Evolutionary conservation across 768 basidiomycete genomes (phyloP), one percentile per base, ranked within the genome.

Genomic region (Hygrophoropsis aurantiaca): DNA sequence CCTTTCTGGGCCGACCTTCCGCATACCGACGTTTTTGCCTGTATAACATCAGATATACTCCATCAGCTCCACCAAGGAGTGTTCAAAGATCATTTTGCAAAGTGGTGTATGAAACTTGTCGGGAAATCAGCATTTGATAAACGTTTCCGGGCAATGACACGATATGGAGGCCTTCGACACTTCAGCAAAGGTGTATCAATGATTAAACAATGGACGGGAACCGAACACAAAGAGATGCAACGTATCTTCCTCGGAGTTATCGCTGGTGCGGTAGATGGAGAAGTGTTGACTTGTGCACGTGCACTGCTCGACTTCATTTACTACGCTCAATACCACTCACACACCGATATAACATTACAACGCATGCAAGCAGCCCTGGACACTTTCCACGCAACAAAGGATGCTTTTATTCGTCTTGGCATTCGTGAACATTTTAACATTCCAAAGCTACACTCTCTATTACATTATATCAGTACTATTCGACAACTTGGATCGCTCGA

Each of bases 21-120:
- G 0, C 66, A 61, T 48, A 45, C 55, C 40, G 51, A 77, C 52
- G 76, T 78, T 32, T 73, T 69, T 50, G 0, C 18, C 0, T 62
- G 44, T n/a, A 46, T 78, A 19, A 71, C 69, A 1, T 65, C 68
- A 23, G 59, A 74, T 59, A 30, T 75, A 16, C 68, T 77, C 13
- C 75, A 79, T 48, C 74, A 77, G 52, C 57, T 77, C 0, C 66
- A 75, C 56, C 71, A 78, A 51, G 76, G 76, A 0, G 45, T 74
- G 0, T 72, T 76, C 61, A 72, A 72, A 42, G 66, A 74, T 40
- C 74, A 75, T 44, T 40, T 72, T 7, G 58, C 66, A 1, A 59
- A 54, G 5, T 76, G 74, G 74, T 59, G 51, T 13, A 58, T 53
- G 8, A n/a, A 26, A 1, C 11, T 52, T 8, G 32, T 49, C 6